Evolutionary conservation across 73 alveolate species (phyloP).

Genomic region (Paramecium primaurelia): DNA sequence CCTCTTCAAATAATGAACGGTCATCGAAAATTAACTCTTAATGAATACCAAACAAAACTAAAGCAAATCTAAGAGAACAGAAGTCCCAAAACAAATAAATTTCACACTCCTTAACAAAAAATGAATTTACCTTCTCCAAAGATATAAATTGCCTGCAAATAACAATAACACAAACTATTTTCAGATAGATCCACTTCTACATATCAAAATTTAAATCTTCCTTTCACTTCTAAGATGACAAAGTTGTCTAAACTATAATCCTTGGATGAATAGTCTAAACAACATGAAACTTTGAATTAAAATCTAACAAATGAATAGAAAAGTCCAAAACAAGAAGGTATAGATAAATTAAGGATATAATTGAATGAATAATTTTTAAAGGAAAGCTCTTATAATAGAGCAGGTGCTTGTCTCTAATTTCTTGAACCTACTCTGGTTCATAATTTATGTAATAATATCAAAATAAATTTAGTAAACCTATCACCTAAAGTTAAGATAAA

Average conservation of each 20-base stretch:
- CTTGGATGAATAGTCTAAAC: background rate
- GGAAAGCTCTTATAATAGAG: background rate
- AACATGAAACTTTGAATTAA: background rate
- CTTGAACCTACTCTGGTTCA: constrained; percentile 5
- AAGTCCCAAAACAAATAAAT: background rate
- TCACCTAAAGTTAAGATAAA: background rate
- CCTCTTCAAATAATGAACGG: background rate
- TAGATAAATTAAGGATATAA: background rate
- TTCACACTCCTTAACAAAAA: background rate
- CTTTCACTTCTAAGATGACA: background rate
- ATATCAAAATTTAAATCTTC: background rate
- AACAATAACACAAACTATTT: background rate
- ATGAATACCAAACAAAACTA: background rate
- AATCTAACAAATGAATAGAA: background rate
- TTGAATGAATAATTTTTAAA: background rate
- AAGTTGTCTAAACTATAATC: background rate
- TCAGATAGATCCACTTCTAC: background rate
- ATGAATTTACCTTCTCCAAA: background rate
- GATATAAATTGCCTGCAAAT: background rate
- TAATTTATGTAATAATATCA: background rate
- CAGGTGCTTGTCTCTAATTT: background rate
- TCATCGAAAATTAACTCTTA: background rate
- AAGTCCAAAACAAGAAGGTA: background rate
- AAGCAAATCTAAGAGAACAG: background rate
- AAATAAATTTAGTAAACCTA: background rate